Conservation (phyloP, 2,329 filamentous ascomycete species). For the Apiospora aurea region DNA sequence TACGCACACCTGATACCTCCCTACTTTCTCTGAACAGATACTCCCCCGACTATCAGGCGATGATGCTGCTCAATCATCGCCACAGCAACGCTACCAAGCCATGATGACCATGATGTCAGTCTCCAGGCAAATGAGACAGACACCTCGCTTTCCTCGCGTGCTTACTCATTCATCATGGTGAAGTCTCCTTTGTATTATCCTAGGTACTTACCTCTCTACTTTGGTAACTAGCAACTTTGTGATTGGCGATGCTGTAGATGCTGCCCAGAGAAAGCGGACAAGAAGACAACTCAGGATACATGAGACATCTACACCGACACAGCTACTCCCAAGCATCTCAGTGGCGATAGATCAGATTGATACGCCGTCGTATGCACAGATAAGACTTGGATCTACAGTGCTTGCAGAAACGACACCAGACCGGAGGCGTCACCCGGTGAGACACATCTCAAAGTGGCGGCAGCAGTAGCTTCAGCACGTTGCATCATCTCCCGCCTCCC, state of each 20-base stretch:
- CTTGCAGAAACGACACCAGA: background rate
- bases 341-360: background rate
- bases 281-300: background rate
- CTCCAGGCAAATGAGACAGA: background rate
- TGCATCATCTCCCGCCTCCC: background rate
- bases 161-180: background rate
- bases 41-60: background rate
- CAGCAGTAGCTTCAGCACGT: background rate
- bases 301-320: conserved; percentile 2
- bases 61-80: background rate
- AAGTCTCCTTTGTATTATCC: background rate
- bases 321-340: background rate
- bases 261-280: background rate
- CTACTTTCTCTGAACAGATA: background rate
- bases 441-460: background rate
- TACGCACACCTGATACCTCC: background rate
- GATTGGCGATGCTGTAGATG: background rate
- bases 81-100: background rate
- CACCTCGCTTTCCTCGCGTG: background rate
- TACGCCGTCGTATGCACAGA: background rate
- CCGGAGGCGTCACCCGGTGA: background rate
- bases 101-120: background rate
- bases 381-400: background rate
- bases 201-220: background rate
- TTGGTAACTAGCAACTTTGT: background rate